Evolutionary conservation across 2,329 filamentous ascomycete genomes (phyloP), one percentile per base, ranked within the genome.

Genomic region (Dothistroma pini): DNA sequence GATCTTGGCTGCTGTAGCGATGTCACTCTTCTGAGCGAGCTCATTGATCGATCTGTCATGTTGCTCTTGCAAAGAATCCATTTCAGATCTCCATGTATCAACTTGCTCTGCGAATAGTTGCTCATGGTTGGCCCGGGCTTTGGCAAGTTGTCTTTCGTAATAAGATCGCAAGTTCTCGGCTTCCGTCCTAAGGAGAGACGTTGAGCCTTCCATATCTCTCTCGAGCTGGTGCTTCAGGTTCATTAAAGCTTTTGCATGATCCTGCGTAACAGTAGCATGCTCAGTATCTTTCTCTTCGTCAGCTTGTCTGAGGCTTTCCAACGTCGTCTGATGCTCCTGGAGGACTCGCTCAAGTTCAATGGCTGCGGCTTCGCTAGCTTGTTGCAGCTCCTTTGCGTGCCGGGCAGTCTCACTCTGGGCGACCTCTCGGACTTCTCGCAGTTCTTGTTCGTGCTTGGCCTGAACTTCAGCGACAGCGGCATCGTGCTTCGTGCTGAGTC

Each of bases 71-170:
- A 70, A 32, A 31, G 63, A 56, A 7, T 61, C 29, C 59, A 71
- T 54, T 52, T 64, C 68, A 7, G 44, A 29, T 3, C 58, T 57
- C 70, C 70, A 71, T 5, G 61, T 31, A 12, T 35, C 47, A 14
- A 71, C 68, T 35, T 60, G 62, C 14, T 68, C 65, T 2, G 58
- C 55, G 12, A 71, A 49, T 10, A 63, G 57, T 47, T 54, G 21
- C 38, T 63, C 62, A 38, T 70, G 64, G 29, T 47, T 59, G 10
- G 54, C 50, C 49, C 62, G 62, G 5, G 63, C 63, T 16, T 59
- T 54, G 10, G 58, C 61, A 32, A 53, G 51, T 12, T 57, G 55
- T 10, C 25, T 25, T 9, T 57, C 29, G 11, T 34, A 31, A 12
- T 21, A 12, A 47, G 55, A 21, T 22, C 25, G 41, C 2, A 41